Base-by-base conservation (phyloP, 345 rosid genomes). In the Eucalyptus fibrosa region DNA sequence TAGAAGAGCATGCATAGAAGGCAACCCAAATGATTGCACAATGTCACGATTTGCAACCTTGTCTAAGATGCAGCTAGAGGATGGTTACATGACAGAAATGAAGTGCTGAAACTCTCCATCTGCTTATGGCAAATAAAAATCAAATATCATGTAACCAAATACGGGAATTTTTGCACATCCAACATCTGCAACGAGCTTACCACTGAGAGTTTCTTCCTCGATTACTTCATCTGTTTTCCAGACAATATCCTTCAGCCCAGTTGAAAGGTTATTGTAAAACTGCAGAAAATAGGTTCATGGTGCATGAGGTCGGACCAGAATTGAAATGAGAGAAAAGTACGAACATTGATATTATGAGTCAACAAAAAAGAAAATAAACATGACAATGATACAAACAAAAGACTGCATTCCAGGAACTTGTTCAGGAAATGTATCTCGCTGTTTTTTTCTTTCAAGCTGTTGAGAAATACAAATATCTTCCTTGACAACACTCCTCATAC, bases 211-310 rank as follows among this genome's bases (percentile, higher is more conserved):
- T 91, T 93, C 95, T 80, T 88, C 95, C 83, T 92, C 92, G 90
- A 90, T 94, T 88, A 94, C 97, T 23, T 95, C 96, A 40, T 91
- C 92, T 87, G 98, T 89, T 91, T 93, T 96, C 99, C 99, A 98
- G n/a, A 98, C 99, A 77, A 98, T 93, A 88, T 98, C 99, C 92
- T 97, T 97, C 88, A 98, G 94, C 80, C 99, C 99, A 53, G 96
- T 93, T 30, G 98, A 94, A 69, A 98, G 96, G 91, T 86, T 95
- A 92, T 95, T 95, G 95, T 96, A 98, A 90, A 98, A 98, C 99
- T 98, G 96, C 89, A 72, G 19, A 62, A 60, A 49, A 50, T 8
- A 18, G 86, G 30, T 21, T 77, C 2, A 30, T 32, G 3, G 49
- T n/a, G 47, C n/a, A 47, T 67, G 16, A 89, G 77, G 30, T 32